Evolutionary conservation across 768 basidiomycete genomes (phyloP).

Genomic region (Paxillus rubicundulus): DNA sequence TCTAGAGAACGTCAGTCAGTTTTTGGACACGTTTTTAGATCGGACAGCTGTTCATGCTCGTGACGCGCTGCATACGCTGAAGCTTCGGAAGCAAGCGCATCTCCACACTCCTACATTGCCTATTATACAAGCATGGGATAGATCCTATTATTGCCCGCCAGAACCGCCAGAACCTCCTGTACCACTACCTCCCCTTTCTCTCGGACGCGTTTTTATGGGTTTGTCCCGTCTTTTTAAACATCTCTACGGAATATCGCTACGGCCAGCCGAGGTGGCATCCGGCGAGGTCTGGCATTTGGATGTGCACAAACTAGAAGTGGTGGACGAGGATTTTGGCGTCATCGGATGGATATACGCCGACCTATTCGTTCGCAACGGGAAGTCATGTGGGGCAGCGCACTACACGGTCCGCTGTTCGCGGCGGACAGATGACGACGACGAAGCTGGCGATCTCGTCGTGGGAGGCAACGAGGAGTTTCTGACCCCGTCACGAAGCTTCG

Average conservation of each 20-base stretch:
- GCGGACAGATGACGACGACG: slow-evolving; percentile 89
- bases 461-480: slow-evolving; percentile 41
- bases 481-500: slow-evolving; percentile 57
- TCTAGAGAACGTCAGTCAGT: slow-evolving; percentile 80
- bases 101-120: slow-evolving; percentile 57
- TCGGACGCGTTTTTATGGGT: slow-evolving; percentile 90
- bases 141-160: slow-evolving; percentile 88
- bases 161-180: slow-evolving; percentile 74
- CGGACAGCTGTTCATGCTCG: slow-evolving; percentile 79
- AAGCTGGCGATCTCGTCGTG: slow-evolving; percentile 52
- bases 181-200: slow-evolving; percentile 70
- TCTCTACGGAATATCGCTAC: slow-evolving; percentile 83
- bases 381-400: slow-evolving; percentile 90
- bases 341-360: slow-evolving; percentile 97
- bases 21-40: slow-evolving; percentile 76
- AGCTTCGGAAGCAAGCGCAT: slow-evolving; percentile 71
- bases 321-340: slow-evolving; percentile 82
- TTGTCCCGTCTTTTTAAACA: slow-evolving; percentile 85
- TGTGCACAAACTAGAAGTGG: slow-evolving; percentile 89
- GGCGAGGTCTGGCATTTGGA: slow-evolving; percentile 90
- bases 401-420: slow-evolving; percentile 96
- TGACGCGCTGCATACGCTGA: slow-evolving; percentile 65
- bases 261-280: slow-evolving; percentile 60
- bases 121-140: slow-evolving; percentile 91
- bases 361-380: slow-evolving; percentile 79